These are phyloP conservation scores for Sphagnurus paluster DNA, from an alignment of 1,284 basidiomycete genomes.

Conservation along the genomic window DNA sequence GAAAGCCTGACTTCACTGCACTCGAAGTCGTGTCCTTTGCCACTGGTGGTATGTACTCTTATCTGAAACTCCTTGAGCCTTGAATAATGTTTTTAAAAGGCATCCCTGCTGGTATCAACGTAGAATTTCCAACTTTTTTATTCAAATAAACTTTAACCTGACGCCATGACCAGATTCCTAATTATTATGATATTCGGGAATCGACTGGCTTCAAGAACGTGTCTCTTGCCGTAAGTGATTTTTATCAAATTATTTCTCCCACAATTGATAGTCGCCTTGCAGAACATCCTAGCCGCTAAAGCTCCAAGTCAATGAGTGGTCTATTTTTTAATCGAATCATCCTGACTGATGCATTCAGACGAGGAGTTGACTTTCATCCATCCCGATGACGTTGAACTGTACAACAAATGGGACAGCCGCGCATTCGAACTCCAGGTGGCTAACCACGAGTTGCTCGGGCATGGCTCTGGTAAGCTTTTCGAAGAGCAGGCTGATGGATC, in stretches of 20 bases:
- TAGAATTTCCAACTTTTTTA: constrained; percentile 30
- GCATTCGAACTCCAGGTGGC: constrained; percentile 86
- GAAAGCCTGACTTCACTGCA: constrained; percentile 85
- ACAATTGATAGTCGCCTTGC: not conserved
- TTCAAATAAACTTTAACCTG: not conserved
- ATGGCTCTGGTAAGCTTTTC: constrained; percentile 80
- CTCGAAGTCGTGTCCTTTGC: constrained; percentile 79
- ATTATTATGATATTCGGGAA: constrained; percentile 82
- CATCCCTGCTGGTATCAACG: constrained; percentile 84
- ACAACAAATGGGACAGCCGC: constrained; percentile 73
- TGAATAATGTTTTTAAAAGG: constrained; percentile 36
- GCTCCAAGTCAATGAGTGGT: constrained; percentile 66
- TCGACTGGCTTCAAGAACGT: constrained; percentile 84
- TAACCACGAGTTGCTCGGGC: constrained; percentile 81
- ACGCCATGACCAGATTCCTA: constrained; percentile 54
- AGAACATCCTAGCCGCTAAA: constrained; percentile 84
- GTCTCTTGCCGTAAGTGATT: constrained; percentile 59
- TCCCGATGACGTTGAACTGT: constrained; percentile 68
- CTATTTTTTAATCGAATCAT: constrained; percentile 1
- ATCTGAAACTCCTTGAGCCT: not conserved
- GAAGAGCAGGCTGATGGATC: constrained; percentile 73
- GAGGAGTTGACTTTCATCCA: constrained; percentile 81
- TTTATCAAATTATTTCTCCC: constrained; percentile 3
- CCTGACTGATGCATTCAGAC: constrained; percentile 40
- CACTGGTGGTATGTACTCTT: constrained; percentile 60